Conservation (phyloP, 345 rosid genomes). For the Populus euphratica region DNA sequence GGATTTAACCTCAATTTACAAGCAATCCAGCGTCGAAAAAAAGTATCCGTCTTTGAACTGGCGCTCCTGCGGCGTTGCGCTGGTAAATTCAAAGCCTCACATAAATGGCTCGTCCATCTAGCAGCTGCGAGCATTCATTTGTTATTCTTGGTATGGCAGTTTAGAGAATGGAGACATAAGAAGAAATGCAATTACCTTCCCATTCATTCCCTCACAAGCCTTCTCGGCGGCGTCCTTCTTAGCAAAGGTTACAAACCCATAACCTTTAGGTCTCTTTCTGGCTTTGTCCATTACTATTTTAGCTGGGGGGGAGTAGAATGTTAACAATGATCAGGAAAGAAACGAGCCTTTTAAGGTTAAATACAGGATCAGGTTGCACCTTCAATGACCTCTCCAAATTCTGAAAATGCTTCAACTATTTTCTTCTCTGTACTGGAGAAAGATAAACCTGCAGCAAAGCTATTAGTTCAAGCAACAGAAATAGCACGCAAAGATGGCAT, state of each 20-base stretch:
- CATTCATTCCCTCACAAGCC: conserved; percentile 55
- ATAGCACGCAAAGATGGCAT: background rate
- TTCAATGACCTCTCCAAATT: conserved; percentile 48
- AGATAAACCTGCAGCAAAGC: conserved; percentile 40
- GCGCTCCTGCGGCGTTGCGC: no score
- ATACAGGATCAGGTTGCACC: conserved; percentile 31
- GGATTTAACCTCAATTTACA: no score
- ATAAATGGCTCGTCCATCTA: conserved; percentile 43
- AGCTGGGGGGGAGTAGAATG: conserved; percentile 32
- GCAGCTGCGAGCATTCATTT: conserved; percentile 39
- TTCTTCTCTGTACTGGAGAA: conserved; percentile 45
- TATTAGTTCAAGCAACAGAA: background rate
- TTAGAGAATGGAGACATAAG: background rate
- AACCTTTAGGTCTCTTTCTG: conserved; percentile 48
- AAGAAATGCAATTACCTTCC: conserved; percentile 38
- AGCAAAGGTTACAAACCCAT: conserved; percentile 53
- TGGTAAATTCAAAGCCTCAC: background rate
- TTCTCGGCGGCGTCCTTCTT: conserved; percentile 39
- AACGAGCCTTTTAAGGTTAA: background rate
- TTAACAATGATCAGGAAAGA: background rate
- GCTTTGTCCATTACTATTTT: conserved; percentile 39
- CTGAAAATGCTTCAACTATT: conserved; percentile 50
- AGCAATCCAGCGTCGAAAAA: no score
- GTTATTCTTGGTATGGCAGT: background rate
- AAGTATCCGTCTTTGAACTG: no score